These are phyloP conservation scores for Phytophthora ohioensis DNA, from an alignment of 352 stramenopile species.

Conservation along the genomic window DNA sequence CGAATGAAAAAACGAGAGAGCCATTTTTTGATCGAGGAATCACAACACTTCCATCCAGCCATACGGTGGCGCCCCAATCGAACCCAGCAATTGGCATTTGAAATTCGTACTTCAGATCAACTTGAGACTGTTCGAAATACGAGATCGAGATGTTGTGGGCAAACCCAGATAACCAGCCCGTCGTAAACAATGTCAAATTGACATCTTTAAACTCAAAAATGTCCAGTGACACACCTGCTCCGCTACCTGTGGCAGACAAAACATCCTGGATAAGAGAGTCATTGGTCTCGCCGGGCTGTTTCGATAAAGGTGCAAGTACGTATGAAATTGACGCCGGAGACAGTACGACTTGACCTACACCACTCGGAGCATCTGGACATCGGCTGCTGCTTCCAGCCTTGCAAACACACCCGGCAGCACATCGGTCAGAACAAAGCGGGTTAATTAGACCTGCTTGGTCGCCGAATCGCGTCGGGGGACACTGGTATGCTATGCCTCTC, in stretches of 20 bases:
- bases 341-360: slow-evolving; percentile 38
- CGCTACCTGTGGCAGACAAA: slow-evolving; percentile 2
- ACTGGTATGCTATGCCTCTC: slow-evolving; percentile 44
- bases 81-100: slow-evolving; percentile 60
- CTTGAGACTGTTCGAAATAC: slow-evolving; percentile 54
- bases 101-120: slow-evolving; percentile 52
- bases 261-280: slow-evolving; percentile 24
- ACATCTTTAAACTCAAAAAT: slow-evolving; percentile 61
- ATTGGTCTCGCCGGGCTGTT: slow-evolving; percentile 28
- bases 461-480: slow-evolving; percentile 58
- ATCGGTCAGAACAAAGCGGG: slow-evolving; percentile 57
- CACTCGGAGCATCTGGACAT: slow-evolving; percentile 44
- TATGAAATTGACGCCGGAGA: slow-evolving; percentile 47
- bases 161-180: slow-evolving; percentile 38
- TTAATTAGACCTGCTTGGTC: slow-evolving; percentile 42
- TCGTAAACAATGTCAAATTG: slow-evolving; percentile 40
- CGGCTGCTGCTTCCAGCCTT: slow-evolving; percentile 54
- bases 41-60: slow-evolving; percentile 46
- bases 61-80: slow-evolving; percentile 48
- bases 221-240: slow-evolving; percentile 26
- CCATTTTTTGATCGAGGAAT: slow-evolving; percentile 34
- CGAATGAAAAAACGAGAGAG: slow-evolving; percentile 51
- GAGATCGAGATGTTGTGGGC: slow-evolving; percentile 64
- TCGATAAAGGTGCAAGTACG: slow-evolving; percentile 35
- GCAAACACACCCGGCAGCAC: slow-evolving; percentile 57